Evolutionary conservation across 179 eudicot genomes (phyloP), one percentile per base, ranked within the genome.

Genomic region (Silene noctiflora): DNA sequence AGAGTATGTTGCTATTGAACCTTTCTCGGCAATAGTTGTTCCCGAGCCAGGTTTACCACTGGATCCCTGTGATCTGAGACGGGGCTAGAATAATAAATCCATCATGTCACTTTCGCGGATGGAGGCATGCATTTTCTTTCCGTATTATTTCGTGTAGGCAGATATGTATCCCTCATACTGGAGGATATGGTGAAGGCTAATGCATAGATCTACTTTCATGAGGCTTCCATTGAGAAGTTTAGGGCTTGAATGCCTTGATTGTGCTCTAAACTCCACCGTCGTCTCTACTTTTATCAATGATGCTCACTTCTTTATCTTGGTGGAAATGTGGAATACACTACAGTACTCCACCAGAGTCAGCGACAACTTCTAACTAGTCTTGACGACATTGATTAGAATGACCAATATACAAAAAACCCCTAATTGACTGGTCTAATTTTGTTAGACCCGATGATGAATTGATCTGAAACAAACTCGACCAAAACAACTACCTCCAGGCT

Each of bases 21-120:
- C 9, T 19, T 21, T 60, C 64, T 60, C 24, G 64, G 64, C 16
- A 63, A 63, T 9, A 61, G 33, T 31, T 29, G 58, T 29, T 17
- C 44, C 46, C 21, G 19, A 33, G 70, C 53, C 14, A n/a, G 71
- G 51, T 17, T 67, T 21, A 67, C 10, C n/a, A 5, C 1, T 31
- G 42, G 44, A 65, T 35, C 3, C 71, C 17, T 4, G 68, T 67
- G 53, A 1, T 67, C 4, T 10, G 8, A 35, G 71, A 8, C 13
- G 27, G 42, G 71, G 13, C 68, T 67, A 31, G 53, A 63, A 25
- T 65, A 77, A 72, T 72, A 72, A 53, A 64, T 10, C 56, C 27
- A 8, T 46, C 55, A 33, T 60, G 62, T 31, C 61, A 4, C 10
- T 44, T 20, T 44, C 6, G 39, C 69, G 44, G 75, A 19, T 48